Evolutionary conservation across 2,329 filamentous ascomycete genomes (phyloP).

Genomic region (Monosporascus sp.): DNA sequence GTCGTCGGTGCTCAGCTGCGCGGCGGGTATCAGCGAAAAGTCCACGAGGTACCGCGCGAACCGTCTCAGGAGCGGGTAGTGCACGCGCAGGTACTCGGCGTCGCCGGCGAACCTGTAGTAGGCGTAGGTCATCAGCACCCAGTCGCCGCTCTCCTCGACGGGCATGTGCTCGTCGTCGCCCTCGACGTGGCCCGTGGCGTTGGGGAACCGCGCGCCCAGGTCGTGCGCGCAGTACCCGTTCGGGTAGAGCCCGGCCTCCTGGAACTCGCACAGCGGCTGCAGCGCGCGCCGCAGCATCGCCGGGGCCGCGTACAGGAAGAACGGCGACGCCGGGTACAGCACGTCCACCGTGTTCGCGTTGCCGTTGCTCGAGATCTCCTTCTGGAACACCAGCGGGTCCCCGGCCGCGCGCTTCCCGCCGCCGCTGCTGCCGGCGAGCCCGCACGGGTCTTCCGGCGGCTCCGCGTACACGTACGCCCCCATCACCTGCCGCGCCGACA

Average conservation of each 20-base stretch:
- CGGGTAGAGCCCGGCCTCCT: constrained; percentile 73
- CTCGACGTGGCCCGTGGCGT: constrained; percentile 64
- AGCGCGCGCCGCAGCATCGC: constrained; percentile 70
- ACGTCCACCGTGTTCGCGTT: constrained; percentile 83
- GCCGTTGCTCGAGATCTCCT: constrained; percentile 76
- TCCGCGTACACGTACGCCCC: constrained; percentile 70
- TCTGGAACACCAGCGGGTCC: constrained; percentile 68
- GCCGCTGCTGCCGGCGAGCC: not conserved
- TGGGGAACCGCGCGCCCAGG: constrained; percentile 64
- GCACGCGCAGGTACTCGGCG: constrained; percentile 33
- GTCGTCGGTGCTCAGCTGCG: constrained; percentile 69
- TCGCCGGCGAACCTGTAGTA: constrained; percentile 26
- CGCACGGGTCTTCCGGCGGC: constrained; percentile 38
- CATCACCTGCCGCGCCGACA: constrained; percentile 73
- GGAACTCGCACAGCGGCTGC: constrained; percentile 73
- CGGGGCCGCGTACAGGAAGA: constrained; percentile 80
- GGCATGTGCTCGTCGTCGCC: constrained; percentile 69
- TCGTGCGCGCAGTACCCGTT: constrained; percentile 75
- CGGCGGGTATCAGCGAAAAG: constrained; percentile 60
- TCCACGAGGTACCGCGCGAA: constrained; percentile 69
- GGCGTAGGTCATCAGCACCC: constrained; percentile 63
- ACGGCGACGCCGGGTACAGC: constrained; percentile 76
- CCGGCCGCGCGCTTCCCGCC: constrained; percentile 27
- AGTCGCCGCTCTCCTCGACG: constrained; percentile 67
- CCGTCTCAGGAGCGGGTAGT: constrained; percentile 61